Base-by-base conservation (phyloP, 164 flowering plant species). In the Nelumbo lutea region DNA sequence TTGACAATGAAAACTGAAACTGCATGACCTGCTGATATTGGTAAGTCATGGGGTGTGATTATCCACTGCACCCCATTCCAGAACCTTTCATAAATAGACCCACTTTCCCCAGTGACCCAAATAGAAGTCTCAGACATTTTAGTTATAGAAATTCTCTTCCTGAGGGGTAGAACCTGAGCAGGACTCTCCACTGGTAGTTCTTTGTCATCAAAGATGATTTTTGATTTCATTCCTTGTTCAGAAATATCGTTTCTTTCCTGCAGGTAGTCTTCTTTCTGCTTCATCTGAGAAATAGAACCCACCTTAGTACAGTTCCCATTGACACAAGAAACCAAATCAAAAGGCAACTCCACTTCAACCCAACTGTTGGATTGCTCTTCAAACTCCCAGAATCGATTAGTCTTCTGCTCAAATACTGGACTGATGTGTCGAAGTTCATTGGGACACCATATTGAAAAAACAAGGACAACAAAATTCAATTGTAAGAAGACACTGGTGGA, bases 31-130 rank as follows among this genome's bases (percentile, higher is more conserved):
- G 81, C 87, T 10, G 79, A 75, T 15, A 50, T 42, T 8, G 91
- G 92, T 52, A 88, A 79, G 62, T 88, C 93, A 80, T 87, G 96
- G 10, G 93, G 96, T 44, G 91, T 90, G 66, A 88, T 76, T 42
- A 92, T 94, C 98, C 98, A 92, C 63, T 86, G 92, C 53, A 90
- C 68, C 51, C 96, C 98, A 83, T 92, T 92, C 97, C 98, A 92
- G 66, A 85, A 90, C 80, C 97, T 87, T 79, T 91, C 96, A 72
- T 88, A 88, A 53, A 90, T 83, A 0, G 97, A 88, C 9, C 96
- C 96, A 72, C 97, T 91, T 61, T 76, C 85, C 3, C 96, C 96
- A 9, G 96, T 90, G 4, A 91, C 77, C 93, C 93, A 91, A 56
- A 91, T 70, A 11, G 96, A 90, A 39, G 82, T 64, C 44, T 88